phyloP scores from a whole-genome alignment of 352 stramenopile species.

The Lagenidium sp. region DNA sequence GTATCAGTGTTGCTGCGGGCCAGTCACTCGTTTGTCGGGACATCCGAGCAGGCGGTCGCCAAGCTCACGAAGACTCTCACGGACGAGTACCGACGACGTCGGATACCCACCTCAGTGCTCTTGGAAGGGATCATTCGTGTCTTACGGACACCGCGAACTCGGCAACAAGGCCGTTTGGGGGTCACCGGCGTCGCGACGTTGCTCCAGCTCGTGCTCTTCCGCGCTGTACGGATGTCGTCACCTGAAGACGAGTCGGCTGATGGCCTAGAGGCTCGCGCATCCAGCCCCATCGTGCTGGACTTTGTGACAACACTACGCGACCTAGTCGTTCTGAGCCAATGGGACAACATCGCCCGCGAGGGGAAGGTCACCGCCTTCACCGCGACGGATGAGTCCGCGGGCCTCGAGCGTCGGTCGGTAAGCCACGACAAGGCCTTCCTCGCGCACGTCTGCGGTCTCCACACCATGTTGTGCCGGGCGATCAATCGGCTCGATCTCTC shows the following conservation, averaged over 20 bases:
- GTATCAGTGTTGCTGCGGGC: too few species aligned
- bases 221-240: conserved; percentile 3
- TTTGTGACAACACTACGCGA: too few species aligned
- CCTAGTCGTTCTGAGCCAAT: too few species aligned
- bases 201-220: too few species aligned
- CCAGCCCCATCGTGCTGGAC: too few species aligned
- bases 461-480: conserved; percentile 18
- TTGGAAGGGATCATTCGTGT: not conserved
- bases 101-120: not conserved
- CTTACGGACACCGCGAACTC: not conserved
- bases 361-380: not conserved
- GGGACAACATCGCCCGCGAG: too few species aligned
- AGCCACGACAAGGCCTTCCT: conserved; percentile 29
- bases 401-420: too few species aligned
- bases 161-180: not conserved
- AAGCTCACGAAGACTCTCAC: not conserved
- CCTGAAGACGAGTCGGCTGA: not conserved
- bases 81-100: not conserved
- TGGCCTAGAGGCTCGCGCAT: not conserved
- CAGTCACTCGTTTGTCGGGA: too few species aligned
- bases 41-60: too few species aligned
- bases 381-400: not conserved
- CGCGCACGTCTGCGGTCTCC: conserved; percentile 20
- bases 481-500: conserved; percentile 6
- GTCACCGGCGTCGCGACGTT: not conserved